A percentile compares a stretch with the other conserved stretches of the same genome.
phyloP scores from a whole-genome alignment of 225 moss, liverwort and hornwort genomes.

The Ulota crispa region DNA sequence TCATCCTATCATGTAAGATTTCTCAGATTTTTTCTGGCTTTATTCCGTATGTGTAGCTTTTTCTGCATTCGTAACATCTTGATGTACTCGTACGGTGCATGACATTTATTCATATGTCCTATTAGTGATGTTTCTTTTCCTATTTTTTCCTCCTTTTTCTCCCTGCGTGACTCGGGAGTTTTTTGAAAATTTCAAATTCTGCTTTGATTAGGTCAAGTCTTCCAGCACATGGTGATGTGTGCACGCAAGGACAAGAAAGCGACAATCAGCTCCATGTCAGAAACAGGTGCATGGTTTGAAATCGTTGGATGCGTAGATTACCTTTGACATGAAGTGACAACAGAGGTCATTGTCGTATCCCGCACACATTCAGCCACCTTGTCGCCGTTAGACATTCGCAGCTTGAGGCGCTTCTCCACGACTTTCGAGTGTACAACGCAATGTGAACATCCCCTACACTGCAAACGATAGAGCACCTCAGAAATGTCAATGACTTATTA shows the following conservation, averaged over 20 bases:
- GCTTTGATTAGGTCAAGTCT: background rate
- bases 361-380: conserved; percentile 1
- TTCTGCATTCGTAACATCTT: background rate
- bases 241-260: conserved; percentile 11
- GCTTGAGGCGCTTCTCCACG: background rate
- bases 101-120: background rate
- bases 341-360: background rate
- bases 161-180: background rate
- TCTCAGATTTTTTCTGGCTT: background rate
- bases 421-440: background rate
- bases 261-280: background rate
- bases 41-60: background rate
- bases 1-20: background rate
- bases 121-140: background rate
- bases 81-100: background rate
- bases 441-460: background rate
- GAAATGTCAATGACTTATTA: background rate
- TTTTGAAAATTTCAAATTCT: background rate
- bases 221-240: conserved; percentile 5
- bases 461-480: background rate
- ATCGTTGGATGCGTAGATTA: background rate
- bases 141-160: background rate
- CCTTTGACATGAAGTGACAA: background rate
- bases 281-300: background rate
- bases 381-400: background rate